Conservation (phyloP, 192 early-diverging fungal genomes). For the Dissophora globulifera region DNA sequence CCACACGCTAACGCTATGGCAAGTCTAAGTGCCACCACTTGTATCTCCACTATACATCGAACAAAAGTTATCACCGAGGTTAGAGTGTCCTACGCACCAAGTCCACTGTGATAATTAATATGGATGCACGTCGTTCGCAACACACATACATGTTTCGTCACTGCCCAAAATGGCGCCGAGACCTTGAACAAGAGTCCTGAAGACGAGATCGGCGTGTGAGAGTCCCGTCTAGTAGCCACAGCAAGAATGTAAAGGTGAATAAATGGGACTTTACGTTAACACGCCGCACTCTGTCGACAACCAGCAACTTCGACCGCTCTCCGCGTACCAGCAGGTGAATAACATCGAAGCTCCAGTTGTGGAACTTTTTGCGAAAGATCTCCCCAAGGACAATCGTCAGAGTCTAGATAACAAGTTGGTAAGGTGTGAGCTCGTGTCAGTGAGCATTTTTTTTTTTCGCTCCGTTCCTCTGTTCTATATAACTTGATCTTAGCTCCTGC, state of each 20-base stretch:
- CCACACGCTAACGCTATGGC: conserved; percentile 58
- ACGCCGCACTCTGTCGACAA: no score
- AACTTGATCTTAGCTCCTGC: no score
- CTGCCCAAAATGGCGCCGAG: conserved; percentile 19
- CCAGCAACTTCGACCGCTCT: neutral
- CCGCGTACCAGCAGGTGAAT: conserved; percentile 60
- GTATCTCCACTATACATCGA: conserved; percentile 42
- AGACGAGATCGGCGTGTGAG: conserved; percentile 49
- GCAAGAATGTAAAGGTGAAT: neutral
- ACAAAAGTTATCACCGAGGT: no score
- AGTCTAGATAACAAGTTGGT: no score
- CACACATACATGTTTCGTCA: conserved; percentile 38
- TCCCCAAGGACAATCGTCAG: conserved; percentile 54
- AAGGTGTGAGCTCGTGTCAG: no score
- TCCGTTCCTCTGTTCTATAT: no score
- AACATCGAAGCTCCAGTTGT: conserved; percentile 66
- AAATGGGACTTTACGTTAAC: neutral
- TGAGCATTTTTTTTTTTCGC: no score
- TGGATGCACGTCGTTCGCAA: no score
- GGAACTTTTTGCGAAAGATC: conserved; percentile 65
- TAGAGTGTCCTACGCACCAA: no score
- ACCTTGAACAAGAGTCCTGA: conserved; percentile 38
- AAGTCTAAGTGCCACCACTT: conserved; percentile 46
- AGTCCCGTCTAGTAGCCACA: conserved; percentile 26
- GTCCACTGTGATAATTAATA: no score